Evolutionary conservation across 2,329 filamentous ascomycete species (phyloP), one percentile per base, ranked within the genome.

Genomic region (Aspergillus alliaceus): DNA sequence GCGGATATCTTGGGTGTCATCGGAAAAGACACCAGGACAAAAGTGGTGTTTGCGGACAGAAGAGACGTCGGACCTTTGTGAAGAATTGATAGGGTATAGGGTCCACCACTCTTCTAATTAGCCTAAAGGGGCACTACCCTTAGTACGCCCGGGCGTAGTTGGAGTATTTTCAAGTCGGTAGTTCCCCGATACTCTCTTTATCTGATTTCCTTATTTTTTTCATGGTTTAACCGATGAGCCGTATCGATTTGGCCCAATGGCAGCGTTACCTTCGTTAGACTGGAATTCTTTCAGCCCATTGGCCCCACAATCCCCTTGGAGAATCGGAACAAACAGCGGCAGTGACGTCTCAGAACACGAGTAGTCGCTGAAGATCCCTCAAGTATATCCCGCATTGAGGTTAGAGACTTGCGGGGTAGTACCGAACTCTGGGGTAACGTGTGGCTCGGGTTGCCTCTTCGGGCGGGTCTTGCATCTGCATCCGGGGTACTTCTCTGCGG

Each of bases 381-480:
- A n/a, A n/a, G n/a, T n/a, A n/a, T n/a, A n/a, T n/a, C n/a, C 51
- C 37, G 27, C 32, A 46, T 53, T 46, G 24, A 22, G 51, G 25
- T 46, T 53, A 53, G 51, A 11, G 11, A 22, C 29, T 40, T 48
- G 53, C 47, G 55, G 59, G 39, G 56, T 48, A 54, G 32, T 32
- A 40, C 22, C 25, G 12, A 2, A 58, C 18, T 48, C 51, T 34
- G 34, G 51, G 60, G 56, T 44, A 56, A 56, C 39, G 34, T 6
- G 39, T 60, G 62, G 54, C 56, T 62, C 57, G 32, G 42, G 7
- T 47, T 63, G 40, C 61, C 53, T 47, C 24, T 31, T 47, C 31
- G 25, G 44, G 15, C 12, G 1, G 15, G n/a, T 18, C 44, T 7
- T 14, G 29, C 9, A 9, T 27, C 44, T 47, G 18, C n/a, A 47